A percentile compares a stretch with the other conserved stretches of the same genome.
phyloP scores from a whole-genome alignment of 768 basidiomycete genomes.

The Infundibulicybe gibba region DNA sequence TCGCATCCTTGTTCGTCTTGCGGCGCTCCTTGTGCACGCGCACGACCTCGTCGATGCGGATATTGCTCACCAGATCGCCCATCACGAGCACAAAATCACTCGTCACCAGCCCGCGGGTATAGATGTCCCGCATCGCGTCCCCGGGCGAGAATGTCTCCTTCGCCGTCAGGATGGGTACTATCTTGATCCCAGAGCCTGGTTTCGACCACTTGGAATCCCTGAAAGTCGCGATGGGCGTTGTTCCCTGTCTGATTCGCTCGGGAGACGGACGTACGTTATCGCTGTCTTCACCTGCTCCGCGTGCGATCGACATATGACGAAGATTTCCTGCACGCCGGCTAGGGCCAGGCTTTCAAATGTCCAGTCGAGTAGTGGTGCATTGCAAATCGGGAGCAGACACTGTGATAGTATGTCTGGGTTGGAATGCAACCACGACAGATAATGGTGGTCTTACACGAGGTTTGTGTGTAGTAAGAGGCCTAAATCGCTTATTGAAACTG shows the following conservation, averaged over 20 bases:
- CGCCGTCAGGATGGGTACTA: constrained; percentile 81
- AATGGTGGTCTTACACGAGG: constrained; percentile 63
- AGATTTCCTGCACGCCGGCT: constrained; percentile 95
- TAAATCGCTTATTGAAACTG: constrained; percentile 91
- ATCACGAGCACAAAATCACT: constrained; percentile 89
- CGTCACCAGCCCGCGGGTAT: constrained; percentile 86
- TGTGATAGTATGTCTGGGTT: constrained; percentile 24
- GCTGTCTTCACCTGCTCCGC: constrained; percentile 81
- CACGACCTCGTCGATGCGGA: constrained; percentile 87
- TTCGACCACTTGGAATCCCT: constrained; percentile 75
- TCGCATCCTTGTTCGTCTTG: constrained; percentile 85
- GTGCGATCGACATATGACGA: constrained; percentile 92
- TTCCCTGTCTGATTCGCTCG: constrained; percentile 6
- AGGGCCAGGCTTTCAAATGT: constrained; percentile 92
- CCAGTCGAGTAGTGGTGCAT: constrained; percentile 92
- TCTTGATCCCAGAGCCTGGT: constrained; percentile 74
- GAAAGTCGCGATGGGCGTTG: constrained; percentile 9
- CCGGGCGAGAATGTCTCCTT: constrained; percentile 87
- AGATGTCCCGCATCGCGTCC: constrained; percentile 92
- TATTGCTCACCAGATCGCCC: constrained; percentile 91
- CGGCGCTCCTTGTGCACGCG: constrained; percentile 84
- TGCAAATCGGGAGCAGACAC: constrained; percentile 94
- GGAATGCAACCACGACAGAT: constrained; percentile 5
- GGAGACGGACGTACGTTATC: constrained; percentile 59
- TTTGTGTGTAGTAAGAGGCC: constrained; percentile 82